Evolutionary conservation across 164 flowering plant genomes (phyloP), one percentile per base, ranked within the genome.

Genomic region (Chimonanthus praecox): DNA sequence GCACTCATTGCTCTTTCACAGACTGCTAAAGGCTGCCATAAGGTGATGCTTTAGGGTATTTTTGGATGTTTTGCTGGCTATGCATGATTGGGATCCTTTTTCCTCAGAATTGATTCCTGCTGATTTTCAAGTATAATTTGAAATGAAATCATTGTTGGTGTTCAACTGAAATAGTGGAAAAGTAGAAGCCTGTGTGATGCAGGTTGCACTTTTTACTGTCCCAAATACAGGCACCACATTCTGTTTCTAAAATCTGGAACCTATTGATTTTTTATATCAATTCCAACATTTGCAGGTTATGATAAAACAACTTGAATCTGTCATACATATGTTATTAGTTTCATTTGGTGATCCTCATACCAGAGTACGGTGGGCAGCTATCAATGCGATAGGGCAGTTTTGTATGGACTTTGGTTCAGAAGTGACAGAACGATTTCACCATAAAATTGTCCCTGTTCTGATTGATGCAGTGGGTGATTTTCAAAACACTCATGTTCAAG

Each of bases 331-430:
- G 80, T 81, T 78, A 4, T 73, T 78, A 68, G 78, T 51, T 49
- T 78, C 83, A 50, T 81, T 75, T 46, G 78, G 78, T 60, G 79
- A 81, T 65, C 79, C 83, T 11, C 81, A 81, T 46, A 76, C 76
- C 2, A 80, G 85, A 47, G 85, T 79, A 44, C 69, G 85, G 47
- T 83, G 85, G 85, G 84, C 85, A 68, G 84, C 84, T 54, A 81
- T 83, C 58, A 77, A 79, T 81, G 79, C 82, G 60, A 79, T 83
- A 61, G 82, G 82, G 50, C 84, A 79, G 74, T 49, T 83, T n/a
- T 83, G 82, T 58, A 81, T 80, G 1, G 82, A 83, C 60, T 75
- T 83, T 65, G 81, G 85, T 43, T 82, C 82, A 3, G 82, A 81
- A 46, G 69, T 81, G 74, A 80, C 79, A 70, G 67, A 60, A 49